phyloP scores from a whole-genome alignment of 1,284 basidiomycete genomes.

The Ceratobasidium sp. region DNA sequence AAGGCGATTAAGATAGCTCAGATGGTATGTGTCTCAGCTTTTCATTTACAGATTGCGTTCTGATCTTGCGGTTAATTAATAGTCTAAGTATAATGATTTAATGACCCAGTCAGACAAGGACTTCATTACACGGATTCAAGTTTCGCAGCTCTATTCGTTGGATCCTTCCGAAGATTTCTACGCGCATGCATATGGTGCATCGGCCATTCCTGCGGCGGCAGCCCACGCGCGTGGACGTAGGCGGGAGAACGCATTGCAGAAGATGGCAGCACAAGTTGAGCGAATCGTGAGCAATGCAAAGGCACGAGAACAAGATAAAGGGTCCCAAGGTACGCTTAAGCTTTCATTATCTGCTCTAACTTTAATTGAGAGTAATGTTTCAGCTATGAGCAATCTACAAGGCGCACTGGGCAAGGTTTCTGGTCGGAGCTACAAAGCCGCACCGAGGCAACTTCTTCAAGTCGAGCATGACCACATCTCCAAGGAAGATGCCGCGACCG shows the following conservation, averaged over 20 bases:
- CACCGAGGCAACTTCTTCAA: conserved; percentile 95
- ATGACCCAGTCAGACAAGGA: conserved; percentile 99
- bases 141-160: conserved; percentile 94
- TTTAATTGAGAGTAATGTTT: too few species aligned
- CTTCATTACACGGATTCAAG: conserved; percentile 99
- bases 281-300: conserved; percentile 93
- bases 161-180: conserved; percentile 99
- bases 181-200: conserved; percentile 91
- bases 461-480: conserved; percentile 68
- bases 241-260: conserved; percentile 93
- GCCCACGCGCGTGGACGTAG: conserved; percentile 72
- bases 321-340: conserved; percentile 64
- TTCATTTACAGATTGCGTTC: conserved; percentile 33
- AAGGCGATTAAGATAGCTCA: conserved; percentile 86
- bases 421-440: conserved; percentile 90
- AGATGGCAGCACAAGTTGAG: conserved; percentile 98
- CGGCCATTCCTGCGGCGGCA: conserved; percentile 29
- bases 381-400: conserved; percentile 65
- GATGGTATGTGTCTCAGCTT: conserved; percentile 66
- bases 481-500: conserved; percentile 60
- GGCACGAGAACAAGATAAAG: conserved; percentile 84
- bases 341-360: background rate
- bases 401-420: conserved; percentile 96
- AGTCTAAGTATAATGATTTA: conserved; percentile 96
- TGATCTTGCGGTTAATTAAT: conserved; percentile 11